phyloP scores from a whole-genome alignment of 176 grass and related monocot genomes.

The Rhipidocladum racemiflorum region DNA sequence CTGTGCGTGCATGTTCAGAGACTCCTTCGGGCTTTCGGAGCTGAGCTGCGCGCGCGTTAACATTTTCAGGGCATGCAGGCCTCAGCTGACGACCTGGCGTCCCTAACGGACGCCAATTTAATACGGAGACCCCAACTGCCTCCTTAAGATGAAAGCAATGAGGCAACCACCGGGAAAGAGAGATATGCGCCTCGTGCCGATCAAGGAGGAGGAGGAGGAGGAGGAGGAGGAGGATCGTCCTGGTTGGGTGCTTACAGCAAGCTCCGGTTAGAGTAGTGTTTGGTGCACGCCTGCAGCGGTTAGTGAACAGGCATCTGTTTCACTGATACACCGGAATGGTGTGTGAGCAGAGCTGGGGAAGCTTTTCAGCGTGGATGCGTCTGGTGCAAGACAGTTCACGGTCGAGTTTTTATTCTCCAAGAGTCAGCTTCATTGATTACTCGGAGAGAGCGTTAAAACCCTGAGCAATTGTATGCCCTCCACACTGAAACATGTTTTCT shows the following conservation, averaged over 20 bases:
- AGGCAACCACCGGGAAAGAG: constrained; percentile 30
- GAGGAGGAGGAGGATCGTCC: too few relatives aligned
- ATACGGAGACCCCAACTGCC: constrained; percentile 18
- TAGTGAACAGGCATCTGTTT: not conserved
- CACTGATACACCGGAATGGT: not conserved
- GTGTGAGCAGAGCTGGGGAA: not conserved
- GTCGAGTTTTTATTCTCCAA: too few relatives aligned
- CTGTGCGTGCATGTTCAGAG: not conserved
- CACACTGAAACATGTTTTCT: too few relatives aligned
- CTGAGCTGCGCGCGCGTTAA: too few relatives aligned
- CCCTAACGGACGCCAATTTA: constrained; percentile 2
- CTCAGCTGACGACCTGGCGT: not conserved
- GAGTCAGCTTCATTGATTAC: too few relatives aligned
- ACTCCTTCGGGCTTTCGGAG: not conserved
- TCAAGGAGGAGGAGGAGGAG: not conserved
- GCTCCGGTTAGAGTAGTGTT: not conserved
- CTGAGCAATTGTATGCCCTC: too few relatives aligned
- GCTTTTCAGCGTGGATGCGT: not conserved
- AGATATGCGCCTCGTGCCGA: not conserved
- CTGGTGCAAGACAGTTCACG: not conserved
- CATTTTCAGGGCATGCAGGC: not conserved
- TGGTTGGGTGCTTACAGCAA: constrained; percentile 10
- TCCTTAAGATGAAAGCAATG: constrained; percentile 35
- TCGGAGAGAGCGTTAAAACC: too few relatives aligned
- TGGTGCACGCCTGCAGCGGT: not conserved